phyloP scores from a whole-genome alignment of 805 yeast genomes.

The Candida vaughaniae region DNA sequence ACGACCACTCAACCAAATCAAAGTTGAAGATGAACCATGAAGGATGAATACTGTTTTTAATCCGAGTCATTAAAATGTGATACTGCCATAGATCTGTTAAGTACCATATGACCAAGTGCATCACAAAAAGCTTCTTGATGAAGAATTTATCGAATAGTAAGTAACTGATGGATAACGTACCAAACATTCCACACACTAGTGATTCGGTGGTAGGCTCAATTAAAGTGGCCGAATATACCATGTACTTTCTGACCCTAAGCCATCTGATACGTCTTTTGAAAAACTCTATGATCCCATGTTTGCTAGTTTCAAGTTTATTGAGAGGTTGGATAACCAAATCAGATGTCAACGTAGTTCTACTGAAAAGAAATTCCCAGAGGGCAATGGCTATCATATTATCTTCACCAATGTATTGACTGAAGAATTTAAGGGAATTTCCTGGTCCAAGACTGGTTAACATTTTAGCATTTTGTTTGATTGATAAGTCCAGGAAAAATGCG shows the following conservation, averaged over 20 bases:
- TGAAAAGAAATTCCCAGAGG: slow-evolving; percentile 64
- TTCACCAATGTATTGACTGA: slow-evolving; percentile 83
- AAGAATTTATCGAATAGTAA: slow-evolving; percentile 37
- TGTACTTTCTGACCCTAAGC: slow-evolving; percentile 82
- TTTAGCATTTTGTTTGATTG: slow-evolving; percentile 31
- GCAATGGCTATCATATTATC: slow-evolving; percentile 92
- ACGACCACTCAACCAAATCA: slow-evolving; percentile 24
- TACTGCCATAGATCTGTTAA: slow-evolving; percentile 61
- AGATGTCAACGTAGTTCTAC: slow-evolving; percentile 74
- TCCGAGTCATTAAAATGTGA: slow-evolving; percentile 38
- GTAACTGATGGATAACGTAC: slow-evolving; percentile 56
- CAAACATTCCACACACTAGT: slow-evolving; percentile 63
- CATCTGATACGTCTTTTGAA: slow-evolving; percentile 72
- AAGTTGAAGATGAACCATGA: slow-evolving; percentile 9
- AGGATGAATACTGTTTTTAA: slow-evolving; percentile 19
- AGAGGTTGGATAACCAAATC: slow-evolving; percentile 79
- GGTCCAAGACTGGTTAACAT: slow-evolving; percentile 26
- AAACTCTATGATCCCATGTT: slow-evolving; percentile 51
- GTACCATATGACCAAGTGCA: slow-evolving; percentile 66
- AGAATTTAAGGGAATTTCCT: slow-evolving; percentile 60
- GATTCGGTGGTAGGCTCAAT: slow-evolving; percentile 87
- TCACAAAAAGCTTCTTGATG: slow-evolving; percentile 35
- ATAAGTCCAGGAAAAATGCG: slow-evolving; percentile 29
- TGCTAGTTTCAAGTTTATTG: slow-evolving; percentile 29
- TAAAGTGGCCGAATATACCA: slow-evolving; percentile 82